Conservation (phyloP, 345 rosid genomes). For the Rhizophora apiculata region DNA sequence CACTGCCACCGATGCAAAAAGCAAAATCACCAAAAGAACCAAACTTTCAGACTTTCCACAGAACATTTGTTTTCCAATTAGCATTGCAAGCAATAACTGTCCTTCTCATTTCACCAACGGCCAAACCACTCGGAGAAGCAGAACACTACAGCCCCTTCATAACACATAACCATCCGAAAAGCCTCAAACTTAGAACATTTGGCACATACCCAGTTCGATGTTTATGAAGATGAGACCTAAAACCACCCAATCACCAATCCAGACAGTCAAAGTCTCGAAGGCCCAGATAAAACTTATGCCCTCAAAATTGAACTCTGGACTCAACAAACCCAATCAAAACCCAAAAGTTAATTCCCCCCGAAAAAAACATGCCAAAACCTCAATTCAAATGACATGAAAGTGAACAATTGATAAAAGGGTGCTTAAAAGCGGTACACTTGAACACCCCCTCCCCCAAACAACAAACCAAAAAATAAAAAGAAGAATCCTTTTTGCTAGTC, state of each 20-base stretch:
- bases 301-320: slow-evolving; percentile 16
- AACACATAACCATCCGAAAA: slow-evolving; percentile 3
- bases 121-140: slow-evolving; percentile 24
- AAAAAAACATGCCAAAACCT: slow-evolving; percentile 11
- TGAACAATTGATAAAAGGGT: background rate
- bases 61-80: slow-evolving; percentile 33
- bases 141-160: slow-evolving; percentile 18
- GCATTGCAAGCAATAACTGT: slow-evolving; percentile 16
- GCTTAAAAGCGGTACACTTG: background rate
- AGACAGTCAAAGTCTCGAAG: background rate
- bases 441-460: background rate
- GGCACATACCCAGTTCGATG: slow-evolving; percentile 1
- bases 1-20: slow-evolving; percentile 37
- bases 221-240: background rate
- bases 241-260: too few relatives aligned
- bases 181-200: slow-evolving; percentile 11
- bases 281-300: background rate
- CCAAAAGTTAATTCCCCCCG: slow-evolving; percentile 14
- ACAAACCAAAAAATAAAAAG: background rate
- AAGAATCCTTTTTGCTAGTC: background rate
- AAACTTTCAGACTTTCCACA: slow-evolving; percentile 21
- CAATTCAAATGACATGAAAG: slow-evolving; percentile 16
- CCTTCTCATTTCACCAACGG: slow-evolving; percentile 37
- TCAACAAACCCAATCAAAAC: slow-evolving; percentile 20
- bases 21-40: slow-evolving; percentile 33